Base-by-base conservation (phyloP, 140 eudicot genomes). In the Erigeron philadelphicus region DNA sequence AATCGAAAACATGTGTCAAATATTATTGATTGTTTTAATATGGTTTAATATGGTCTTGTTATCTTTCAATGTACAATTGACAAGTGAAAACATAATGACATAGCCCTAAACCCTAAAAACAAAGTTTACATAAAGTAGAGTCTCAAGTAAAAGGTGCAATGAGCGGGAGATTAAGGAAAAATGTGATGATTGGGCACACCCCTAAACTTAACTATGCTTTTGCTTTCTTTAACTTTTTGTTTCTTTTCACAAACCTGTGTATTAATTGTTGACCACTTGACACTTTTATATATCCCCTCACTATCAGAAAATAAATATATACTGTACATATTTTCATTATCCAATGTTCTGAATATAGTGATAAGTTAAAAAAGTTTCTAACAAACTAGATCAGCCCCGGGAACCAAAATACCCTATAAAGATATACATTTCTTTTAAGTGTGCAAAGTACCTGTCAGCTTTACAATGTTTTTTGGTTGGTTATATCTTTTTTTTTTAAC, bases 161-260 rank as follows among this genome's bases (percentile, higher is more conserved):
- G 41, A 41, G 47, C 13, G 42, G 64, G 64, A 31, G 5, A 31
- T 41, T 43, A 68, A 76, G 80, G 75, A 50, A 40, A 8, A 42
- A 50, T 76, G 41, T 68, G 69, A 76, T 76, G 71, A 69, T 76
- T 76, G 66, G 75, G 80, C 71, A 69, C 80, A 49, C 25, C 25
- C 25, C 25, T 21, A 1, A 0, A 21, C 71, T 69, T 49, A 61
- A 61, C 69, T 61, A 76, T 49, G 71, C 56, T 52, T 58, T 47
- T 49, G 71, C 56, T 43, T 58, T 47, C 80, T 62, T 52, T 76
- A 60, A 19, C 75, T 49, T 68, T 75, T 66, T 75, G 68, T 67
- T 67, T 75, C 74, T 75, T 31, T 75, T 75, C 69, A 75, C 67
- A 12, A 67, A 67, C 55, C 58, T 74, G 40, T 58, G 48, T 44